Evolutionary conservation across 345 rosid genomes (phyloP).

Genomic region (Eucalyptus rudis): DNA sequence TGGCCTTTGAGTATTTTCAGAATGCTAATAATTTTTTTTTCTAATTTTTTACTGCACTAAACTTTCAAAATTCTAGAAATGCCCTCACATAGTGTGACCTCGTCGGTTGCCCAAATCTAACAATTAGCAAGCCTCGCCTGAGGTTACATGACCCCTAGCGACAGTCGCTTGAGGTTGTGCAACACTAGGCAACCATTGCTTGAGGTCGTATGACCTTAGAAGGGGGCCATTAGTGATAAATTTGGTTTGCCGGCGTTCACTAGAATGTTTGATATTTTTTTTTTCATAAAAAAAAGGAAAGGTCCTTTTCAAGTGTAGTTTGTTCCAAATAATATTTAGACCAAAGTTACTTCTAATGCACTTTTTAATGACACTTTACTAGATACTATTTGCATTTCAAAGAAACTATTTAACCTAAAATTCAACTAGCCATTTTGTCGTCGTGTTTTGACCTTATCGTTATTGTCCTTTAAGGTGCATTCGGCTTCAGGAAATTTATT

Average conservation of each 20-base stretch:
- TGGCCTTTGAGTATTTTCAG: neutral
- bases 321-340: no score
- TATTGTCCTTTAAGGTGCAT: neutral
- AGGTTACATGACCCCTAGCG: fast-evolving
- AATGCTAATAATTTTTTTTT: neutral
- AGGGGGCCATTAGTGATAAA: neutral
- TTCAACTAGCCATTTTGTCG: neutral
- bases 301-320: neutral
- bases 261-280: neutral
- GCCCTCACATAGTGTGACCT: neutral
- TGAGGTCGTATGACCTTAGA: neutral
- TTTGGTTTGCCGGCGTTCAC: no score
- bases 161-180: fast-evolving
- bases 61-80: no score
- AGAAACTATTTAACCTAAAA: neutral
- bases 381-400: no score
- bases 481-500: neutral
- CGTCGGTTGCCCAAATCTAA: fast-evolving
- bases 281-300: fast-evolving
- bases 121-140: fast-evolving
- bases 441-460: neutral
- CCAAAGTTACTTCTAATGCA: neutral
- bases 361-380: neutral
- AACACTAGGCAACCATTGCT: neutral
- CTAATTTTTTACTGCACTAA: fast-evolving